Evolutionary conservation across 768 basidiomycete genomes (phyloP), one percentile per base, ranked within the genome.

Genomic region (Asterophora lycoperdoides): DNA sequence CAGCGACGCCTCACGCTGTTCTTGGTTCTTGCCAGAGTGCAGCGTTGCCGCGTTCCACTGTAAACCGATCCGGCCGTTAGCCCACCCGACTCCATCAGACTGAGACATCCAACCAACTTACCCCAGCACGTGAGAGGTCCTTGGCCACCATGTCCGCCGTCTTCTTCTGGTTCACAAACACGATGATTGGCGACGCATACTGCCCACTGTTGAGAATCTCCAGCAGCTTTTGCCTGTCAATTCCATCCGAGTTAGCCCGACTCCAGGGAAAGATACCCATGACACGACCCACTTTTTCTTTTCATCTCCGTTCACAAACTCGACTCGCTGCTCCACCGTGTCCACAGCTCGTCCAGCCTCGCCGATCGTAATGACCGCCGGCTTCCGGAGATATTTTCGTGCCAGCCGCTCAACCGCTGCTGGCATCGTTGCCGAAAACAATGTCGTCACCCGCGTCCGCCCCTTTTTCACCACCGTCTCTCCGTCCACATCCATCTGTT

Each of bases 111-210:
- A n/a, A 3, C 23, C 23, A 41, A 79, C 89, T 35, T 65, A 94
- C 89, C 17, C 90, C 88, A 34, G 85, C 91, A 44, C 93, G 88
- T 41, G 85, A 84, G 2, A 99, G 74, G 62, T 97, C 94, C 65
- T 94, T 94, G 33, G 92, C 87, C 29, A 99, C 92, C 85, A 93
- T 91, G 64, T 99, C 96, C 43, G 94, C 95, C 10, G 93, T 95
- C 77, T 97, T 96, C 77, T 99, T 99, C 69, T 98, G 94, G 66
- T 98, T 98, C 74, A 97, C 94, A 69, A 98, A 99, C 15, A 93
- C 89, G 55, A 99, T 99, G 58, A 99, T 98, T 4, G 96, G 96
- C 14, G 96, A 81, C 30, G 83, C 68, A 65, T 83, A 92, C 53
- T 79, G 75, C 35, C 83, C 86, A 53, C 84, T 86, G 73, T 94